Base-by-base conservation (phyloP, 805 yeast species). In the Sugiyamaella boreocaroliniensis region DNA sequence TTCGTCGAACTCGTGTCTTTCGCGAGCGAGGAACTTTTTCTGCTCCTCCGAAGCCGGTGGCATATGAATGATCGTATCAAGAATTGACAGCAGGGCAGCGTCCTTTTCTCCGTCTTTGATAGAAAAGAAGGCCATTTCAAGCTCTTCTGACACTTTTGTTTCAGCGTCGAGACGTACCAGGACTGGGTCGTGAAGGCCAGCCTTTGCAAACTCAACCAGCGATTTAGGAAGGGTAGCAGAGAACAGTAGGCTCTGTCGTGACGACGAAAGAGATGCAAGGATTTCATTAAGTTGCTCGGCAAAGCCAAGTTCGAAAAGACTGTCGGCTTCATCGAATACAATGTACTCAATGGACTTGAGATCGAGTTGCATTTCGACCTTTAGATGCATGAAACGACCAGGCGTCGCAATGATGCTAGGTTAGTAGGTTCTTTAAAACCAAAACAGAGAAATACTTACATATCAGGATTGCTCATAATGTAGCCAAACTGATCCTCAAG, bases 261-360 rank as follows among this genome's bases (percentile, higher is more conserved):
- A 74, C 16, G 87, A 68, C 0, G 98, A 96, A 54, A 93, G 75
- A 0, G 93, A 76, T 1, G 89, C 92, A 46, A 93, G 71, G 59
- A 93, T 77, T 68, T 92, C 98, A 64, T 86, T 89, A 64, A 92
- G 76, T 65, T 92, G 97, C 63, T 89, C 97, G 29, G 90, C 84
- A 67, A 92, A 92, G 53, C 98, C 97, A 88, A 89, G 83, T 72
- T 92, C 99, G 64, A 92, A 92, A 63, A 92, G 77, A 11, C 98
- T 79, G 75, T 92, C 99, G 37, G 98, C 98, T 73, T 92, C 99
- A 71, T 92, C 99, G 67, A 92, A 92, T 1, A 90, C 96, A 44
- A 90, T 85, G 64, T 86, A 92, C 67, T 93, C 96, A 15, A 93
- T 81, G 1, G 88, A 78, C 58, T 79, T 80, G 68, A 93, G 76